A percentile compares a stretch with the other conserved stretches of the same genome.
phyloP scores from a whole-genome alignment of 140 eudicot species.

The Erigeron philadelphicus region DNA sequence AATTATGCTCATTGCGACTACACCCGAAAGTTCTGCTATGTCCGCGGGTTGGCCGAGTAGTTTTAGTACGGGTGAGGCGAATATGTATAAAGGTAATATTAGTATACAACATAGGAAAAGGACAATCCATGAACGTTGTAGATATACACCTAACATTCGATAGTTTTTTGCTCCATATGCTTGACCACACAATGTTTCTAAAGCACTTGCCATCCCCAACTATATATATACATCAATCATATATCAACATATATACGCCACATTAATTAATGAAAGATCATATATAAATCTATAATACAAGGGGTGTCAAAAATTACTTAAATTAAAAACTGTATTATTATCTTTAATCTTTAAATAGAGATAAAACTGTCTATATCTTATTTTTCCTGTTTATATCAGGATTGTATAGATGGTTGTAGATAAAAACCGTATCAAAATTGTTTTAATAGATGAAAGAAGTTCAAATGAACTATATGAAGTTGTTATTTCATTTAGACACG shows the following conservation, averaged over 20 bases:
- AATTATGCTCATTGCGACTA: conserved; percentile 31
- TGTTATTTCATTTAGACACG: neutral
- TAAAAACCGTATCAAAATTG: too few relatives aligned
- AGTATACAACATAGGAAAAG: conserved; percentile 37
- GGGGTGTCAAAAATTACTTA: too few relatives aligned
- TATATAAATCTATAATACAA: too few relatives aligned
- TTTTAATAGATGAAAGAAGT: too few relatives aligned
- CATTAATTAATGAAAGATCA: too few relatives aligned
- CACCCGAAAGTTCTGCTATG: conserved; percentile 46
- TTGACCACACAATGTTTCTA: conserved; percentile 58
- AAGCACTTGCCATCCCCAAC: conserved; percentile 65
- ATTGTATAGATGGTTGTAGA: too few relatives aligned
- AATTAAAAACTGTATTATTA: too few relatives aligned
- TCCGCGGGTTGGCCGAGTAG: conserved; percentile 45
- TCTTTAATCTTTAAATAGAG: too few relatives aligned
- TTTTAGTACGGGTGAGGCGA: conserved; percentile 47
- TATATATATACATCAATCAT: conserved; percentile 5
- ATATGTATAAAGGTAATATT: conserved; percentile 39
- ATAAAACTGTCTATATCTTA: too few relatives aligned
- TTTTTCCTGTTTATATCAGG: too few relatives aligned
- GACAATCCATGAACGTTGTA: conserved; percentile 55
- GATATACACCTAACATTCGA: conserved; percentile 42
- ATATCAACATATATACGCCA: neutral
- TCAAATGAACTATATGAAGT: too few relatives aligned
- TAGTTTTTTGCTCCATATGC: conserved; percentile 56